Percentiles rank a stretch among this genome's conserved stretches.
Conservation (phyloP, 805 yeast species). For the Wickerhamiella qilinensis region DNA sequence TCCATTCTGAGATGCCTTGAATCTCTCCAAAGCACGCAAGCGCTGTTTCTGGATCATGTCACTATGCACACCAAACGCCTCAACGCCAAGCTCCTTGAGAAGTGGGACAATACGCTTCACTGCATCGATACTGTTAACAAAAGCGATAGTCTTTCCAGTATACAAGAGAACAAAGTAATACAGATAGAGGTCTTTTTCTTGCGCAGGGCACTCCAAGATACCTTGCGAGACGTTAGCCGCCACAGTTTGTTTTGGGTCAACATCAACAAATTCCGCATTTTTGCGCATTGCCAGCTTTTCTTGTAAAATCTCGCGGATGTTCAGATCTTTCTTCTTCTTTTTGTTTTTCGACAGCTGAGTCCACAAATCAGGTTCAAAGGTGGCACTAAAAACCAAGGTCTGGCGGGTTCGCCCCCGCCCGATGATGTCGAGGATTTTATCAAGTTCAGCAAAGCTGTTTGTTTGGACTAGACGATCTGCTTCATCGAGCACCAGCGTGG, state of each 20-base stretch:
- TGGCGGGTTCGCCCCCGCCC: constrained; percentile 45
- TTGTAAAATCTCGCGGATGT: constrained; percentile 48
- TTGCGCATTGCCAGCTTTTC: constrained; percentile 56
- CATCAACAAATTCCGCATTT: constrained; percentile 60
- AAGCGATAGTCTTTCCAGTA: constrained; percentile 79
- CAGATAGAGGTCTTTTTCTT: constrained; percentile 76
- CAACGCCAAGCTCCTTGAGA: constrained; percentile 48
- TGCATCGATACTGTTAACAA: constrained; percentile 89
- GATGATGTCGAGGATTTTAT: constrained; percentile 55
- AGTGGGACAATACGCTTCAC: constrained; percentile 74
- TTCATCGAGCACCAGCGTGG: constrained; percentile 67
- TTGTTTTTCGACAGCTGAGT: constrained; percentile 43
- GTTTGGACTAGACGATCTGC: constrained; percentile 91
- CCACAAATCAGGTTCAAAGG: constrained; percentile 72
- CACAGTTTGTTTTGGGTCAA: constrained; percentile 70
- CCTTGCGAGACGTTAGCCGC: constrained; percentile 68
- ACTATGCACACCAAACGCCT: constrained; percentile 69
- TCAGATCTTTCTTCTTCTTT: constrained; percentile 26
- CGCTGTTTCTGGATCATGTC: constrained; percentile 93
- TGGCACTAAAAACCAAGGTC: constrained; percentile 87
- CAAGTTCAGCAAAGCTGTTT: constrained; percentile 91
- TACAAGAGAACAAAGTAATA: constrained; percentile 77
- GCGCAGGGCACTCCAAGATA: constrained; percentile 75
- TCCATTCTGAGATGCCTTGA: constrained; percentile 32
- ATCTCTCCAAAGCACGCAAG: constrained; percentile 67